These are phyloP conservation scores for Raphanus hybrid DNA, from an alignment of 441 rosid genomes.

Conservation along the genomic window DNA sequence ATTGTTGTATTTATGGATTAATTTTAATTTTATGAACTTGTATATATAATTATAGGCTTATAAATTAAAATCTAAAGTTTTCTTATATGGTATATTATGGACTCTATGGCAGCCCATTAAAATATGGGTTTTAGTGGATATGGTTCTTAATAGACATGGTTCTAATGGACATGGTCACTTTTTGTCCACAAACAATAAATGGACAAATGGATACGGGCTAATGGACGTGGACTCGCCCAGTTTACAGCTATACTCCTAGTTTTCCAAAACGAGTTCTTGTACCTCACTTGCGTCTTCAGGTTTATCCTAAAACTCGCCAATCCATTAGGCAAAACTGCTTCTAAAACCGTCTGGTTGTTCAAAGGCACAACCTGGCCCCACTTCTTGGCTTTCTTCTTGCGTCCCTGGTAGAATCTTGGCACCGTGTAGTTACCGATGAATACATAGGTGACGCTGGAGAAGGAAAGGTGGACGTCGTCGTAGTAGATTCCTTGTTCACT, in stretches of 20 bases:
- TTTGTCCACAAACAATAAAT: too few species aligned
- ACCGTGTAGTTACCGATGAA: conserved; percentile 35
- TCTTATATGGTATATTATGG: too few species aligned
- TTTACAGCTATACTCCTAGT: conserved; percentile 43
- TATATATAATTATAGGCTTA: too few species aligned
- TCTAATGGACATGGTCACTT: too few species aligned
- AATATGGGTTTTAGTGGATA: too few species aligned
- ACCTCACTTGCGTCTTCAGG: conserved; percentile 62
- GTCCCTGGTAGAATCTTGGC: conserved; percentile 62
- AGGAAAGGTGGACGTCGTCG: conserved; percentile 55
- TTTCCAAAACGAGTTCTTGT: conserved; percentile 59
- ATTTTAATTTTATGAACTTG: too few species aligned
- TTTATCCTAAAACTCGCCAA: conserved; percentile 59
- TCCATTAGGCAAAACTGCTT: conserved; percentile 42
- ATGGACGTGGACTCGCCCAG: too few species aligned
- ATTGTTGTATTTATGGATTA: too few species aligned
- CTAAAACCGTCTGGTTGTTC: conserved; percentile 34
- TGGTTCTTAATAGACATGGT: too few species aligned
- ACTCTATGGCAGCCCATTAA: too few species aligned
- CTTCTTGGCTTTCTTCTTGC: conserved; percentile 60
- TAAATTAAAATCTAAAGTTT: too few species aligned
- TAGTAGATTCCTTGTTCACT: conserved; percentile 68
- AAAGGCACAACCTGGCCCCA: conserved; percentile 27
- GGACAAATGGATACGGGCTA: too few species aligned
- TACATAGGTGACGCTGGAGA: conserved; percentile 36